Evolutionary conservation across 305 asterid species (phyloP).

Genomic region (Withania somnifera): DNA sequence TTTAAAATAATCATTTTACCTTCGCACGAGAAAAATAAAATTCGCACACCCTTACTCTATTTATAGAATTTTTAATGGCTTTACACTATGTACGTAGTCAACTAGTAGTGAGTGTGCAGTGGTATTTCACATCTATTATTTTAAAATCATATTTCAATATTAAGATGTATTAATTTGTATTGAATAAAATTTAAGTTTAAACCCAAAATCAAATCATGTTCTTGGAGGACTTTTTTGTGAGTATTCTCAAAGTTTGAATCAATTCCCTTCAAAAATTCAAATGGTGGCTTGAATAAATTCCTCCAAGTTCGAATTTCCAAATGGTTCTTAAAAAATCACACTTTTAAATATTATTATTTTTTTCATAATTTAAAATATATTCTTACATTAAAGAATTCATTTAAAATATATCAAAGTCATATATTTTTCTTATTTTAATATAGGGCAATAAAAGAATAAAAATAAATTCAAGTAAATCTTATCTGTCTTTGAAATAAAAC

Average conservation of each 20-base stretch:
- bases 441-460: not conserved
- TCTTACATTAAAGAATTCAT: not conserved
- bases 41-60: too few relatives aligned
- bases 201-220: too few relatives aligned
- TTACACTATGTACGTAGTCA: too few relatives aligned
- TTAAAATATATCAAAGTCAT: not conserved
- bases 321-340: not conserved
- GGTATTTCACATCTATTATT: too few relatives aligned
- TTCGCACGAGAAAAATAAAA: too few relatives aligned
- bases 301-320: not conserved
- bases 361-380: too few relatives aligned
- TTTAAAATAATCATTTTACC: too few relatives aligned
- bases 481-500: not conserved
- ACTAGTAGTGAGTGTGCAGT: too few relatives aligned
- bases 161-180: not conserved
- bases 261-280: not conserved
- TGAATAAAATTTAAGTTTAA: not conserved
- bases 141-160: not conserved
- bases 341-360: not conserved
- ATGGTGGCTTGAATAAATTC: not conserved
- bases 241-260: too few relatives aligned
- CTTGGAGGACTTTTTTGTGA: not conserved
- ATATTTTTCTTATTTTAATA: too few relatives aligned
- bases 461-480: not conserved
- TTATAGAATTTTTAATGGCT: too few relatives aligned